Base-by-base conservation (phyloP, 768 basidiomycete genomes). In the Multifurca ochricompacta region DNA sequence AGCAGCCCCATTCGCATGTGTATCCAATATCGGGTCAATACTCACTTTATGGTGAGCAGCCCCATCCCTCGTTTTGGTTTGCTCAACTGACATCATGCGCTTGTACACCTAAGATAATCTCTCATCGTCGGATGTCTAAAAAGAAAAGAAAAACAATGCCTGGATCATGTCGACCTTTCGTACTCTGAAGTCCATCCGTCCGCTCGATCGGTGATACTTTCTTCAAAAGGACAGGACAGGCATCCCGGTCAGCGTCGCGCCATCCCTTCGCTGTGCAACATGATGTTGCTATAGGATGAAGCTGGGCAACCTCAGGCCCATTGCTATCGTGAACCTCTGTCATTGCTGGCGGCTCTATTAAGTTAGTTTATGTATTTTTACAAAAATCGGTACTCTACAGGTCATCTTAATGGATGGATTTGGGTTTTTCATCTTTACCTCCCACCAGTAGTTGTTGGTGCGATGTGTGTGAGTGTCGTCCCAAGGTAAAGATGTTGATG, bases 21-120 rank as follows among this genome's bases (percentile, higher is more conserved):
- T 58, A 59, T 48, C 53, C 53, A n/a, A 36, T 49, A 34, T 50
- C 56, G 11, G 49, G 50, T 31, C 60, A 61, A 48, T 61, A 59
- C 37, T 42, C 58, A 21, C 58, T 59, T 25, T 60, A 53, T 55
- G 49, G 58, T 59, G 34, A 48, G 59, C 34, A 13, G 14, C 10
- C 28, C 28, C n/a, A 27, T 9, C 11, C 7, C 34, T 27, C 4
- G 1, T 4, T 3, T 10, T 19, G 18, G 10, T 35, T 36, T 6
- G 16, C 7, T 32, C 9, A 23, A 36, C 45, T 52, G 45, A 56
- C 50, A 47, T n/a, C 2, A 41, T 28, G 19, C 37, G 18, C 13
- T 30, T n/a, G 3, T 31, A 54, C 19, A 8, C 30, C 21, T 14
- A 16, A 56, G 55, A 14, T 37, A 51, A 56, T 46, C 25, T 46